phyloP scores from a whole-genome alignment of 2,329 filamentous ascomycete species.

The Aspergillus ustus region DNA sequence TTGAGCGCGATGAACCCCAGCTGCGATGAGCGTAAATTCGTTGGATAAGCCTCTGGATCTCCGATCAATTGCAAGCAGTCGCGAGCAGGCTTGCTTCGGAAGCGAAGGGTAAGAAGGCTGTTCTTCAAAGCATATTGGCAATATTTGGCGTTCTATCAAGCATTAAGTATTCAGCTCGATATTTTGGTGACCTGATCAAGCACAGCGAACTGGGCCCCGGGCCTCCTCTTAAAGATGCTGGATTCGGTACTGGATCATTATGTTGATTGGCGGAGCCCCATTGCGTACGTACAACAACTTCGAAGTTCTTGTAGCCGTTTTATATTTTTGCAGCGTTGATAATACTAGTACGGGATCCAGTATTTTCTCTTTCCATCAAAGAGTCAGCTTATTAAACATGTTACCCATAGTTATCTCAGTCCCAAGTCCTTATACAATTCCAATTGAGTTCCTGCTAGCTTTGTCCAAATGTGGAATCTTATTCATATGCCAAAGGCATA shows the following conservation, averaged over 20 bases:
- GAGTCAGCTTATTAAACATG: neutral
- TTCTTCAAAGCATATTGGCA: neutral
- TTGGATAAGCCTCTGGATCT: neutral
- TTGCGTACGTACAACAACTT: neutral
- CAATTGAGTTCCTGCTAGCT: neutral
- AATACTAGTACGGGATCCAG: neutral
- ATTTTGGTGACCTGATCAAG: neutral
- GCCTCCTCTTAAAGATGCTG: neutral
- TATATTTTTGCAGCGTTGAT: neutral
- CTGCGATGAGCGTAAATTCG: neutral
- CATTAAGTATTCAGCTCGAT: neutral
- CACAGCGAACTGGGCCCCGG: neutral
- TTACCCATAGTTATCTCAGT: neutral
- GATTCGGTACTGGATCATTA: neutral
- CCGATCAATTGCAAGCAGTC: neutral
- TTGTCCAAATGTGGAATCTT: neutral
- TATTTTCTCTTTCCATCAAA: neutral
- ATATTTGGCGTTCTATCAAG: neutral
- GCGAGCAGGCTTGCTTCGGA: neutral
- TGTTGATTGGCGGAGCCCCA: conserved; percentile 13
- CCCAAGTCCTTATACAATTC: neutral
- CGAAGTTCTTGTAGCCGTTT: neutral
- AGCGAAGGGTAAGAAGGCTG: neutral
- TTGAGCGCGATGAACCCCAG: neutral
- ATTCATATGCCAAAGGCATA: no score